A percentile compares a stretch with the other conserved stretches of the same genome.
phyloP scores from a whole-genome alignment of 768 basidiomycete genomes.

The Royoungia palumana region DNA sequence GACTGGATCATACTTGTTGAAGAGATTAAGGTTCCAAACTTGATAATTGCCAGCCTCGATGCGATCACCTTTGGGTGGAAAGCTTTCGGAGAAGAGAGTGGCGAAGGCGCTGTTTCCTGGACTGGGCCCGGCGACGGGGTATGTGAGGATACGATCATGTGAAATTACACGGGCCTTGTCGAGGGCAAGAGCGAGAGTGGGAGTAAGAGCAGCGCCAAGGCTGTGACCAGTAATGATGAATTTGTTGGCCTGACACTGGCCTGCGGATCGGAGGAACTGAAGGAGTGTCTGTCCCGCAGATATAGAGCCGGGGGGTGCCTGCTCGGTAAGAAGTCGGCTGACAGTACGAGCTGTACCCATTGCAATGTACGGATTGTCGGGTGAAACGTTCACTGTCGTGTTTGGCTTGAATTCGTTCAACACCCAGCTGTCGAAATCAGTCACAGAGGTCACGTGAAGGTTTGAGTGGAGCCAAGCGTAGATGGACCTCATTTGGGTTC shows the following conservation, averaged over 20 bases:
- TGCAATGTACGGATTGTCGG: not conserved
- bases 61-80: too few species aligned
- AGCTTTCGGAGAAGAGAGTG: too few species aligned
- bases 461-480: constrained; percentile 1
- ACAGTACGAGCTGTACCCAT: not conserved
- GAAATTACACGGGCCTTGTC: not conserved
- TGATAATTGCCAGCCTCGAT: too few species aligned
- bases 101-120: constrained; percentile 7
- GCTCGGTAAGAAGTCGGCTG: not conserved
- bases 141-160: not conserved
- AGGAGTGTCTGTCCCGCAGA: constrained; percentile 1
- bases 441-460: not conserved
- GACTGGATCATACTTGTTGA: too few species aligned
- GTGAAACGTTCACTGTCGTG: not conserved
- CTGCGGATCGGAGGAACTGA: not conserved
- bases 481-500: not conserved
- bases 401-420: not conserved
- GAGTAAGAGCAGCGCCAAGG: constrained; percentile 4
- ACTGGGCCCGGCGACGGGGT: constrained; percentile 8
- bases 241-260: not conserved
- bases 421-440: constrained; percentile 6
- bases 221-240: constrained; percentile 5
- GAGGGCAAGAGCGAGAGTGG: constrained; percentile 8
- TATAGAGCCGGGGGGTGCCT: not conserved
- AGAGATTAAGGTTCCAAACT: too few species aligned